phyloP scores from a whole-genome alignment of 2,329 filamentous ascomycete species.

The Aspergillus hiratsukae region DNA sequence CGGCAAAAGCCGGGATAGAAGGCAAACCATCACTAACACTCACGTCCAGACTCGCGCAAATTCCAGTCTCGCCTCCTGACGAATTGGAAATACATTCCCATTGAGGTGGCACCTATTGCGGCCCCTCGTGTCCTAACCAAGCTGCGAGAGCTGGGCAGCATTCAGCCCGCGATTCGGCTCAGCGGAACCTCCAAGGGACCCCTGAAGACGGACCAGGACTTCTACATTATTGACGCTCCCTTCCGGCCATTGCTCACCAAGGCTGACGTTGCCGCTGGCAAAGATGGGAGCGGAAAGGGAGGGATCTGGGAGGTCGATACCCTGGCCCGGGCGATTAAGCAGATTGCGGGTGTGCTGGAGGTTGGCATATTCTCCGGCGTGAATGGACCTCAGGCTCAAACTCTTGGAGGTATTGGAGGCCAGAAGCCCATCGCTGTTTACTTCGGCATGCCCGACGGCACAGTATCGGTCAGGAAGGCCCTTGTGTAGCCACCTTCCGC shows the following conservation, averaged over 20 bases:
- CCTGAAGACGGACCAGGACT: conserved; percentile 78
- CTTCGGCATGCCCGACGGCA: conserved; percentile 82
- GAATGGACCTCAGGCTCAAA: conserved; percentile 67
- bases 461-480: conserved; percentile 54
- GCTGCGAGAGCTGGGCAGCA: conserved; percentile 68
- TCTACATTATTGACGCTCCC: conserved; percentile 88
- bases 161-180: conserved; percentile 65
- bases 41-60: conserved; percentile 74
- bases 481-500: conserved; percentile 7
- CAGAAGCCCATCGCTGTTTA: conserved; percentile 93
- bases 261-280: conserved; percentile 48
- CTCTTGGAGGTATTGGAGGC: conserved; percentile 60
- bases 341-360: conserved; percentile 81
- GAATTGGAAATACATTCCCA: conserved; percentile 79
- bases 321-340: conserved; percentile 70
- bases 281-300: conserved; percentile 53
- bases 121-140: conserved; percentile 71
- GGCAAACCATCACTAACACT: neutral
- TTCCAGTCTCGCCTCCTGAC: conserved; percentile 69
- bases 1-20: neutral
- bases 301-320: conserved; percentile 76
- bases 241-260: conserved; percentile 70
- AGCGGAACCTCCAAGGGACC: conserved; percentile 74
- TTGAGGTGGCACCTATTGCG: conserved; percentile 86
- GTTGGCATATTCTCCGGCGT: conserved; percentile 84